phyloP scores from a whole-genome alignment of 2,329 filamentous ascomycete genomes.

The Fusarium goolgardi region DNA sequence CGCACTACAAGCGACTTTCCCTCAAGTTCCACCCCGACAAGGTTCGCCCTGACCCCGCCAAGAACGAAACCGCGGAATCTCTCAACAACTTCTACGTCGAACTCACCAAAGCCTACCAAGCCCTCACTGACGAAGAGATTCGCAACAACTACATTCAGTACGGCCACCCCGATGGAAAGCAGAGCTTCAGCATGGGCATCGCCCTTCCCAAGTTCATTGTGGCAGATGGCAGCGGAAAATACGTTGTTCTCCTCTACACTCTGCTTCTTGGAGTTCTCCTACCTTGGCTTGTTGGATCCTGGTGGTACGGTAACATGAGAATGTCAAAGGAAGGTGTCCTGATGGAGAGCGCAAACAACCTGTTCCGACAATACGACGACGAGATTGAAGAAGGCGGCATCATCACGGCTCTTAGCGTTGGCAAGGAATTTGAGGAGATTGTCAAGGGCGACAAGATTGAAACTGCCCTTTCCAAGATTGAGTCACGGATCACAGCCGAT shows the following conservation, averaged over 20 bases:
- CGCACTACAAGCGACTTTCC: conserved; percentile 87
- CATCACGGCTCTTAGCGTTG: conserved; percentile 82
- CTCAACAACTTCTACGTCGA: conserved; percentile 93
- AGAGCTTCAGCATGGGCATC: conserved; percentile 97
- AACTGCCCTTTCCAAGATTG: conserved; percentile 82
- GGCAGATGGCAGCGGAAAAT: conserved; percentile 94
- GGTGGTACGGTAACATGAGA: conserved; percentile 98
- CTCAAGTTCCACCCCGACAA: conserved; percentile 95
- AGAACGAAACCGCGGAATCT: conserved; percentile 88
- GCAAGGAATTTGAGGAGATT: conserved; percentile 83
- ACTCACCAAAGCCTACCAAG: conserved; percentile 97
- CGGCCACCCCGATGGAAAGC: conserved; percentile 97
- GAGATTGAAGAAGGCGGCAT: conserved; percentile 83
- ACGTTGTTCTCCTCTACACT: conserved; percentile 90
- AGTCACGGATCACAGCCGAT: conserved; percentile 79
- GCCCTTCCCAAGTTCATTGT: conserved; percentile 93
- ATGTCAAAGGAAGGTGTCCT: conserved; percentile 94
- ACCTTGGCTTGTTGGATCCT: conserved; percentile 92
- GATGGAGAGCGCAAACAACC: conserved; percentile 91
- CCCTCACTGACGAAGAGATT: conserved; percentile 95
- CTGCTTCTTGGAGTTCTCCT: conserved; percentile 87
- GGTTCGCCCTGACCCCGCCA: conserved; percentile 80
- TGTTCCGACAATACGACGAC: conserved; percentile 94
- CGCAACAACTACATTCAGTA: conserved; percentile 97
- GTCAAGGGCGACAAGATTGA: conserved; percentile 84